Base-by-base conservation (phyloP, 2,329 filamentous ascomycete species). In the Fusarium nematophilum region DNA sequence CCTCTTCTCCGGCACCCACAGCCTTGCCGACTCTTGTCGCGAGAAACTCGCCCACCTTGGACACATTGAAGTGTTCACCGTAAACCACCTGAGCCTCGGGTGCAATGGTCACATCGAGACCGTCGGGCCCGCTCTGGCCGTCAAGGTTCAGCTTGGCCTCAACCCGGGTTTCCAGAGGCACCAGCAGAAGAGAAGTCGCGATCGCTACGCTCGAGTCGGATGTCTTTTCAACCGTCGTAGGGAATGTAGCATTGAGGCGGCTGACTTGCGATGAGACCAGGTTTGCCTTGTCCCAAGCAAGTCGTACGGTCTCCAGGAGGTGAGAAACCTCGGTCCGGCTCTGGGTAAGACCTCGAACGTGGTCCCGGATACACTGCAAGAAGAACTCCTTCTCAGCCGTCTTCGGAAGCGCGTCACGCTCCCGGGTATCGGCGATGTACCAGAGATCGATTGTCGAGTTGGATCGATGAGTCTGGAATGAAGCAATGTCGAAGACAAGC, bases 351-450 rank as follows among this genome's bases (percentile, higher is more conserved):
- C 79, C 83, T 40, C 89, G 86, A 34, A 91, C 77, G 52, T 89
- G 83, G 52, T 90, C 88, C 36, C 88, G 84, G 53, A 93, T 87
- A 66, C 87, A 85, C 67, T 90, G 85, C 7, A 94, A 76, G 71
- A 93, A 91, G 76, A 93, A 93, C 30, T 90, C 87, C 64, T 87
- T 88, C 69, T 90, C 90, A 1, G 83, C 81, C 2, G 86, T 88
- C 46, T 86, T 73, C 0, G 85, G 83, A 26, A 80, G 71, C 9
- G 85, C 77, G 23, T 84, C 78, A n/a, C 77, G 75, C 36, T 85
- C 80, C 40, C 82, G 79, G 45, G 78, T 80, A 62, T 84, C 83
- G 21, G 83, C 88, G 60, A 92, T 84, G 72, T 92, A 92, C 75
- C 84, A 86, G 1, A 93, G 77, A 55, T 90, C 88, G 64, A 93